A percentile compares a stretch with the other conserved stretches of the same genome.
These are phyloP conservation scores for Lactarius hatsudake DNA, from an alignment of 768 basidiomycete genomes.

Conservation along the genomic window DNA sequence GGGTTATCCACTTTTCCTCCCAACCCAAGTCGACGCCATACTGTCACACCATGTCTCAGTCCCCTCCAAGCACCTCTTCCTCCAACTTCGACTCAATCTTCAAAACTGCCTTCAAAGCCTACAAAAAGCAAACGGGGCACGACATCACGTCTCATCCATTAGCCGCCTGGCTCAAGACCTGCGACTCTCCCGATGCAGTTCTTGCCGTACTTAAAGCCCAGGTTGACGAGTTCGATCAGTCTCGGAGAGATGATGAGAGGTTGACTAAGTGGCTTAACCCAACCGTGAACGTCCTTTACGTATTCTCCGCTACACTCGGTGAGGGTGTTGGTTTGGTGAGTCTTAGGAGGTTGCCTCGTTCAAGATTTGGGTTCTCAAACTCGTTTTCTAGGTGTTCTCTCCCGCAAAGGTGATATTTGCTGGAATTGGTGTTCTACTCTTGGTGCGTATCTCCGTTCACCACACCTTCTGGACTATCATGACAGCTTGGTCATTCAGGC, in stretches of 20 bases:
- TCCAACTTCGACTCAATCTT: background rate
- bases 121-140: background rate
- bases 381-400: too few species aligned
- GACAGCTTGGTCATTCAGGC: too few species aligned
- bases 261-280: slow-evolving; percentile 6
- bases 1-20: too few species aligned
- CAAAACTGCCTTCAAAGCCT: background rate
- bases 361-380: too few species aligned
- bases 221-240: background rate
- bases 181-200: background rate
- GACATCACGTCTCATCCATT: background rate
- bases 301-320: background rate
- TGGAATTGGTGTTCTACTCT: too few species aligned
- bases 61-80: slow-evolving; percentile 38
- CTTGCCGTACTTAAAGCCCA: background rate
- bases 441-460: too few species aligned
- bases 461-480: too few species aligned
- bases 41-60: too few species aligned
- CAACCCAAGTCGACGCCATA: too few species aligned
- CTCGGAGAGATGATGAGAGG: background rate
- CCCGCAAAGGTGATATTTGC: too few species aligned
- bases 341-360: too few species aligned
- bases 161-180: background rate
- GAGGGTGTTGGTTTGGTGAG: background rate
- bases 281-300: background rate